Evolutionary conservation across 768 basidiomycete species (phyloP).

Genomic region (Fistulinella prunicolor): DNA sequence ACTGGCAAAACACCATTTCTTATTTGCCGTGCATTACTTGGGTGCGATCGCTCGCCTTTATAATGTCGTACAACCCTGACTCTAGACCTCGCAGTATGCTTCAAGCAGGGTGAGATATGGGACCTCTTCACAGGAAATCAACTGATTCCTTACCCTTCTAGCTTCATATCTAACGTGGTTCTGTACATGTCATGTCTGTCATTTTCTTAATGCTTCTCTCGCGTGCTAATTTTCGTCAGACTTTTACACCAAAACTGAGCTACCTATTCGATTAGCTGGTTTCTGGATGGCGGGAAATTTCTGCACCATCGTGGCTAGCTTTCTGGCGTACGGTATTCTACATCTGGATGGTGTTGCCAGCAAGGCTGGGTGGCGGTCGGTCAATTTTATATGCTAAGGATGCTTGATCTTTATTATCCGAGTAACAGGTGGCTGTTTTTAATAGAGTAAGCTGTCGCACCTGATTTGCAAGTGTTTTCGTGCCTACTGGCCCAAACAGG

Average conservation of each 20-base stretch:
- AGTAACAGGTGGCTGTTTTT: slow-evolving; percentile 37
- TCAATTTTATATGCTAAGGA: slow-evolving; percentile 25
- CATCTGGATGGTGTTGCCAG: slow-evolving; percentile 8
- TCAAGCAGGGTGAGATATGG: slow-evolving; percentile 42
- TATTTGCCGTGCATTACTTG: too few relatives aligned
- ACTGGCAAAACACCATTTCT: too few relatives aligned
- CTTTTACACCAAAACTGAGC: slow-evolving; percentile 58
- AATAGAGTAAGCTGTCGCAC: slow-evolving; percentile 31
- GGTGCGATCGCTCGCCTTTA: slow-evolving; percentile 26
- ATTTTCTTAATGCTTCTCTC: too few relatives aligned
- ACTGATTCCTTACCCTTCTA: slow-evolving; percentile 9
- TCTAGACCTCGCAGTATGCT: slow-evolving; percentile 29
- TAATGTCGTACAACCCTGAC: neutral
- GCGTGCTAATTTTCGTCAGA: neutral
- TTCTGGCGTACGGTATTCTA: slow-evolving; percentile 64
- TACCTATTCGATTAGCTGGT: slow-evolving; percentile 52
- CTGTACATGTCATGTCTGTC: slow-evolving; percentile 56
- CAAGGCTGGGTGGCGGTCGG: slow-evolving; percentile 16
- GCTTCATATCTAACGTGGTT: slow-evolving; percentile 58
- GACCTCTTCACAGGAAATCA: too few relatives aligned
- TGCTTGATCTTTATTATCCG: too few relatives aligned
- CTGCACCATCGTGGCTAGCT: slow-evolving; percentile 55
- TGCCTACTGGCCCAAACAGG: neutral
- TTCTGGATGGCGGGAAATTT: slow-evolving; percentile 67
- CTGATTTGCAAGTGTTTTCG: neutral